Evolutionary conservation across 225 moss, liverwort and hornwort genomes (phyloP), one percentile per base, ranked within the genome.

Genomic region (Climacium dendroides): DNA sequence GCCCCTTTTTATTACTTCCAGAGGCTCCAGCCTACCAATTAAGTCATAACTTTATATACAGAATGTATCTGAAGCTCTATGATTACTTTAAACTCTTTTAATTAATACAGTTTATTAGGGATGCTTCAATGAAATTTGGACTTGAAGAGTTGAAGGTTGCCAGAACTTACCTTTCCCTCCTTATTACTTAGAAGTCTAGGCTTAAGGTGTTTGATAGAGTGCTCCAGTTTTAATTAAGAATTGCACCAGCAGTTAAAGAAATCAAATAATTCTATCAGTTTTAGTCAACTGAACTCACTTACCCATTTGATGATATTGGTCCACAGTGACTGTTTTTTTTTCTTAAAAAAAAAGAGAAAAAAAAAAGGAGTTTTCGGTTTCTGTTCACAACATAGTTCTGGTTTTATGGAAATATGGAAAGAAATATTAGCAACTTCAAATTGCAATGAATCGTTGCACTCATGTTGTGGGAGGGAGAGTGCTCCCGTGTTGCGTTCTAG

Each of bases 11-110:
- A 75, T 76, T 85, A 67, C 67, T 25, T 24, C 84, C 67, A 73
- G 74, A 78, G 57, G 57, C 34, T 72, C 79, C 73, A 58, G 65
- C 37, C 25, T 64, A 83, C 79, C 83, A 45, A 79, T 83, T 72
- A 55, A 73, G 55, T 54, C 77, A 77, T 75, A 50, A 73, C 45
- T 72, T 16, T 6, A 25, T 20, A 32, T 75, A 54, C 35, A 53
- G 76, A 15, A 76, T 76, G 35, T 35, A 34, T 20, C 22, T 47
- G 57, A 29, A 45, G 47, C 67, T 85, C 75, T 90, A 87, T 90
- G 67, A 87, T 87, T 87, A n/a, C n/a, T n/a, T n/a, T n/a, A 87
- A 90, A 59, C 60, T 61, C 69, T 85, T 34, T 87, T 50, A 54
- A 74, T 62, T 47, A 84, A 50, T 61, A 14, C 19, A 35, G 48